Evolutionary conservation across 2,329 filamentous ascomycete genomes (phyloP).

Genomic region (Botryotinia narcissicola): DNA sequence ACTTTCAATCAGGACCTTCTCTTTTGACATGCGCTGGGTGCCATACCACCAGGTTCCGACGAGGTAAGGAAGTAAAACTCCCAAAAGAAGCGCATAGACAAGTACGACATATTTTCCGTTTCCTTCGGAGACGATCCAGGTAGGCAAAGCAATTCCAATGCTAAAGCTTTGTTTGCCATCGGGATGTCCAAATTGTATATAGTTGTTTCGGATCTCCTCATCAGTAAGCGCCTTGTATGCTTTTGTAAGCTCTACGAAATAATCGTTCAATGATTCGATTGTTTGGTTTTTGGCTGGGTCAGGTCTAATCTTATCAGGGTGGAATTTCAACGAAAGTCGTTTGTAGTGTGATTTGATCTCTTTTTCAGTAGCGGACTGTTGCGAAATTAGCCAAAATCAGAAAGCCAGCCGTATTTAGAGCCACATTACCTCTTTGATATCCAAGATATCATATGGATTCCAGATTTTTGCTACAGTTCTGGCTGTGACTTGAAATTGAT

Average conservation of each 20-base stretch:
- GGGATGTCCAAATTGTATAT: slow-evolving; percentile 90
- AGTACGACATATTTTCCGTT: slow-evolving; percentile 94
- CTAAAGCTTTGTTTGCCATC: slow-evolving; percentile 98
- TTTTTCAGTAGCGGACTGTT: slow-evolving; percentile 76
- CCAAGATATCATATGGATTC: slow-evolving; percentile 95
- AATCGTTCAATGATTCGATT: slow-evolving; percentile 74
- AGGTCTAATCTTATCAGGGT: slow-evolving; percentile 88
- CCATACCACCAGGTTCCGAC: slow-evolving; percentile 99
- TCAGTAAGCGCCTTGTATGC: slow-evolving; percentile 97
- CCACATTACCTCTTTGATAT: slow-evolving; percentile 67
- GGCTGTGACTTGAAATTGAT: slow-evolving; percentile 80
- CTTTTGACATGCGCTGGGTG: slow-evolving; percentile 87
- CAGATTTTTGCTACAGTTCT: slow-evolving; percentile 73
- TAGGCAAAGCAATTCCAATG: slow-evolving; percentile 93
- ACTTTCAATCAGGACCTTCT: slow-evolving; percentile 88
- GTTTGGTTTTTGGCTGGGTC: slow-evolving; percentile 89
- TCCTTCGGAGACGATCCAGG: slow-evolving; percentile 88
- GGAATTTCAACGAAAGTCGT: slow-evolving; percentile 77
- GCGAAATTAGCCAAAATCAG: slow-evolving; percentile 28
- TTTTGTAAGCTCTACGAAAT: slow-evolving; percentile 94
- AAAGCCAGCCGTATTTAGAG: background rate
- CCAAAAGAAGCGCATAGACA: slow-evolving; percentile 83
- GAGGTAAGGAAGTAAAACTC: slow-evolving; percentile 85
- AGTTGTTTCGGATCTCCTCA: slow-evolving; percentile 96
- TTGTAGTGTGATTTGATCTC: slow-evolving; percentile 91